Percentiles rank a stretch among this genome's conserved stretches.
Conservation (phyloP, 768 basidiomycete genomes). For the Panellus pusillus region DNA sequence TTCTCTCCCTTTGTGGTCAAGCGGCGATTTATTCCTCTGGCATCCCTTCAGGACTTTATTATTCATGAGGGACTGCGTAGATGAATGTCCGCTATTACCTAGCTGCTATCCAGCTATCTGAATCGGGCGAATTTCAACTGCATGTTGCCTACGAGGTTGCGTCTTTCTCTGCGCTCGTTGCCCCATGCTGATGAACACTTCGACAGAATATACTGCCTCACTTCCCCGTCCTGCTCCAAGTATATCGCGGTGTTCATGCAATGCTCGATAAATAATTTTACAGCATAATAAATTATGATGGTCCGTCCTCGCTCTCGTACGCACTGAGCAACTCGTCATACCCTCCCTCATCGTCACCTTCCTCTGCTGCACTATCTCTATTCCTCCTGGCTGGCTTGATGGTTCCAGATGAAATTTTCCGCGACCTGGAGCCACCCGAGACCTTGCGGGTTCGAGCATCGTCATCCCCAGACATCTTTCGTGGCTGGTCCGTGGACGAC, state of each 20-base stretch:
- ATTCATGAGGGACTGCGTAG: slow-evolving; percentile 73
- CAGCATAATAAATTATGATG: slow-evolving; percentile 19
- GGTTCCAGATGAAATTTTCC: slow-evolving; percentile 49
- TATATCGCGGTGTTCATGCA: slow-evolving; percentile 63
- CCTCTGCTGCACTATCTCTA: slow-evolving; percentile 68
- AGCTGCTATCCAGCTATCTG: slow-evolving; percentile 42
- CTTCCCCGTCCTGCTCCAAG: slow-evolving; percentile 56
- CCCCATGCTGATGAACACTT: not conserved
- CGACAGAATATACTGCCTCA: slow-evolving; percentile 63
- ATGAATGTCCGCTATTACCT: slow-evolving; percentile 74
- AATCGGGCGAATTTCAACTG: slow-evolving; percentile 32
- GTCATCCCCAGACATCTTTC: slow-evolving; percentile 43
- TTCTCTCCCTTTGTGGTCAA: slow-evolving; percentile 32
- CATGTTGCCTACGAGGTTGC: slow-evolving; percentile 65
- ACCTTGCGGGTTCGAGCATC: slow-evolving; percentile 43
- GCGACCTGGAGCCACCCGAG: slow-evolving; percentile 39
- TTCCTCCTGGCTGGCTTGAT: slow-evolving; percentile 37
- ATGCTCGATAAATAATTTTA: slow-evolving; percentile 8
- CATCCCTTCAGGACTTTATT: slow-evolving; percentile 56
- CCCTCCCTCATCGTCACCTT: slow-evolving; percentile 72
- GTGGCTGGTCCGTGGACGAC: slow-evolving; percentile 31
- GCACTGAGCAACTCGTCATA: slow-evolving; percentile 79
- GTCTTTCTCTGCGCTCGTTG: not conserved
- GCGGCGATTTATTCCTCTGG: slow-evolving; percentile 61
- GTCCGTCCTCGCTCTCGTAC: slow-evolving; percentile 71